Conservation (phyloP, 2,329 filamentous ascomycete genomes). For the Verruconis gallopava region DNA sequence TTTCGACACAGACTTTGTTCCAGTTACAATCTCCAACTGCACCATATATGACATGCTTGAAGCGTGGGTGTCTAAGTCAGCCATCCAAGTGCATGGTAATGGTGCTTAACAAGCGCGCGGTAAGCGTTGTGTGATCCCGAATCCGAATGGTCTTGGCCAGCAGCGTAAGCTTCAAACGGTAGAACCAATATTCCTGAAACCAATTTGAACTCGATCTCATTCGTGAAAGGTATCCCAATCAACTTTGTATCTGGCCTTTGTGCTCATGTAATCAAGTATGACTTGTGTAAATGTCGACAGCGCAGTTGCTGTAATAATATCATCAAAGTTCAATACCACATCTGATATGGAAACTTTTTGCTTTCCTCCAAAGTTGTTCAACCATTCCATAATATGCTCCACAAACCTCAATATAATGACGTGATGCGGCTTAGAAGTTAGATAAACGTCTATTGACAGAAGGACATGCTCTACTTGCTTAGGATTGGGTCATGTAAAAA, state of each 20-base stretch:
- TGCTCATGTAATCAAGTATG: constrained; percentile 51
- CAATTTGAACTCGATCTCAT: constrained; percentile 51
- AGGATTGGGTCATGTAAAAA: constrained; percentile 49
- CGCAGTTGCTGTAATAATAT: constrained; percentile 60
- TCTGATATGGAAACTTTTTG: constrained; percentile 48
- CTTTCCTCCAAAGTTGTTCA: constrained; percentile 44
- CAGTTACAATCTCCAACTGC: constrained; percentile 62
- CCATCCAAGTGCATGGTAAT: constrained; percentile 65
- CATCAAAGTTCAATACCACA: constrained; percentile 56
- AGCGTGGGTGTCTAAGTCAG: constrained; percentile 52
- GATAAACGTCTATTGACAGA: constrained; percentile 67
- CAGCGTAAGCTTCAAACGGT: constrained; percentile 59
- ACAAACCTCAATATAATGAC: constrained; percentile 57
- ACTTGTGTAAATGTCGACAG: constrained; percentile 57
- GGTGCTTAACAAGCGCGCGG: constrained; percentile 56
- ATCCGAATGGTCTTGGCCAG: constrained; percentile 60
- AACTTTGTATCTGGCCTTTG: constrained; percentile 31
- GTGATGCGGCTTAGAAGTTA: constrained; percentile 51
- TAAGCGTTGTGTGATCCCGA: constrained; percentile 56
- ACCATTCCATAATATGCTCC: constrained; percentile 55
- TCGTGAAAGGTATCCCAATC: constrained; percentile 54
- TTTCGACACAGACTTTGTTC: constrained; percentile 48
- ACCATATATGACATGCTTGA: constrained; percentile 54
- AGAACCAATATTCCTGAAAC: constrained; percentile 53
- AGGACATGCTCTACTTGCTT: constrained; percentile 54